Conservation (phyloP, 1,284 basidiomycete species). For the Ustilago lituana region DNA sequence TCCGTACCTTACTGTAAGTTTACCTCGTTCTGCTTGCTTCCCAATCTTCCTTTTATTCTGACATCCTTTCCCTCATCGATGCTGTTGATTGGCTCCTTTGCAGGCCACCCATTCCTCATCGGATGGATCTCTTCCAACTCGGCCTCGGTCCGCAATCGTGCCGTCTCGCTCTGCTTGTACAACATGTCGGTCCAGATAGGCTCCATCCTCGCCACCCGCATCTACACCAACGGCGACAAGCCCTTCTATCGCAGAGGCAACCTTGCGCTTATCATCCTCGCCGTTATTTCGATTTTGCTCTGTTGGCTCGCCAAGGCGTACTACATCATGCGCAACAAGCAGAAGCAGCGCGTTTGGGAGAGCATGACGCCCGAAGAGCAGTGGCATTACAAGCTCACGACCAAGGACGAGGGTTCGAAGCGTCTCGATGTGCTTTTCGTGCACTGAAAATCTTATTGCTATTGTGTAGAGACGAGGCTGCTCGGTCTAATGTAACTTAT, state of each 20-base stretch:
- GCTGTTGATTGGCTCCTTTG: too few relatives aligned
- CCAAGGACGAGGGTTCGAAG: constrained; percentile 42
- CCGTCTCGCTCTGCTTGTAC: constrained; percentile 47
- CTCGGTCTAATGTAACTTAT: too few relatives aligned
- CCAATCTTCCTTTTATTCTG: not conserved
- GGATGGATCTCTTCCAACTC: constrained; percentile 38
- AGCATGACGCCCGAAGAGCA: constrained; percentile 25
- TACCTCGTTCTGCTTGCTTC: too few relatives aligned
- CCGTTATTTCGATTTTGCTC: constrained; percentile 28
- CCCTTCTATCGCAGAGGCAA: constrained; percentile 53
- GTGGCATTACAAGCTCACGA: constrained; percentile 43
- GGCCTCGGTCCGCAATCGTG: constrained; percentile 43
- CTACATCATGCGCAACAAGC: constrained; percentile 45
- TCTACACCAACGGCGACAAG: constrained; percentile 49
- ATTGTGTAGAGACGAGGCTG: too few relatives aligned
- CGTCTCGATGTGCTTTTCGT: constrained; percentile 46
- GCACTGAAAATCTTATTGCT: constrained; percentile 15
- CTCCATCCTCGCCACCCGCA: constrained; percentile 36
- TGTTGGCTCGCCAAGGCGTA: constrained; percentile 45
- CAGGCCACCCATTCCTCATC: constrained; percentile 39
- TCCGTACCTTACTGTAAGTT: constrained; percentile 42
- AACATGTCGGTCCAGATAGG: constrained; percentile 57
- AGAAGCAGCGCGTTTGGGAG: constrained; percentile 34
- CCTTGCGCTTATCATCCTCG: constrained; percentile 29
- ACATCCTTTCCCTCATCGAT: too few relatives aligned